Base-by-base conservation (phyloP, 495 filamentous ascomycete genomes). In the Extremus antarcticus region DNA sequence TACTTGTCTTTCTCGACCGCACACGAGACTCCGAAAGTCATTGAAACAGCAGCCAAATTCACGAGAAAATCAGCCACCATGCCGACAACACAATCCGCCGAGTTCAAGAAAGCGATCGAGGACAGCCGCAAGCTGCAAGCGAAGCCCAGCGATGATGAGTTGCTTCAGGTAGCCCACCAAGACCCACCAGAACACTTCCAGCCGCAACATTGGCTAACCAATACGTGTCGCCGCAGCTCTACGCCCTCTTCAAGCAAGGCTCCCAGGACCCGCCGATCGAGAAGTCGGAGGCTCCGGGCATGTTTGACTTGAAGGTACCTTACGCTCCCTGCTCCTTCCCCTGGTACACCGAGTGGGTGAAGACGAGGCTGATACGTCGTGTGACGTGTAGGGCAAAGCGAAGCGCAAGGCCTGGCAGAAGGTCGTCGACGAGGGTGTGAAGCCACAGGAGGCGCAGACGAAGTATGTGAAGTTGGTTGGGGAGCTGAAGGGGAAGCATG, bases 321-420 rank as follows among this genome's bases (percentile, higher is more conserved):
- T 43, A 32, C 47, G 25, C n/a, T 35, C 29, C 13, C 29, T 7
- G 20, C n/a, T 38, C 20, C 43, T 1, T 39, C 54, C 13, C 29
- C 4, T 7, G 29, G 29, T 13, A 35, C 29, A 7, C 4, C 29
- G 13, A 35, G 7, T 7, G 29, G 13, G 29, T 13, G 29, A 35
- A n/a, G n/a, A n/a, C 29, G 29, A 35, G 29, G 29, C 29, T 35
- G 13, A 35, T 13, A 13, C 7, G 4, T 35, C 7, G 4, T 35
- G 29, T 35, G 29, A 15, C 4, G 9, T 48, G 3, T 48, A 94
- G 88, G 80, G 71, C 69, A 91, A 89, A 73, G 81, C 81, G 58
- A 92, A 91, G 76, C 77, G 80, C 73, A 75, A 76, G 32, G 83
- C 82, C 19, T 95, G 88, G 87, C 66, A 83, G 68, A 75, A 78